phyloP scores from a whole-genome alignment of 176 grass and related monocot genomes.

The Alopecurus myosuroides region DNA sequence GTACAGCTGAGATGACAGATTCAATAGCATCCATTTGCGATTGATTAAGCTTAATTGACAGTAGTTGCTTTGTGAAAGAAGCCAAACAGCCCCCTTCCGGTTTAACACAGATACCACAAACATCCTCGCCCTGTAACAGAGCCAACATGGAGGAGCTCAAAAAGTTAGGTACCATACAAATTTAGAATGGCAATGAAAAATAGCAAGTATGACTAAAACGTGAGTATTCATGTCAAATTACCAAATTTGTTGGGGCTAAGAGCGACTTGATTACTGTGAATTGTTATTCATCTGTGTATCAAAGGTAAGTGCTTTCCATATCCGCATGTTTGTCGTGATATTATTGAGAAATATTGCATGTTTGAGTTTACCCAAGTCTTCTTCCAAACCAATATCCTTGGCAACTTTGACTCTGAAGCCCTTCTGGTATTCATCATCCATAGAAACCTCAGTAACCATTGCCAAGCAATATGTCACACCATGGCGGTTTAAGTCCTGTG shows the following conservation, averaged over 20 bases:
- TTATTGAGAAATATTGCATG: constrained; percentile 50
- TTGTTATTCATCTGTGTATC: constrained; percentile 33
- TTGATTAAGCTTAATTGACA: constrained; percentile 45
- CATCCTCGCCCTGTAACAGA: constrained; percentile 27
- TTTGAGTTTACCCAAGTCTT: constrained; percentile 25
- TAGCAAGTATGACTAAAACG: not conserved
- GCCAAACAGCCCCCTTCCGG: constrained; percentile 3
- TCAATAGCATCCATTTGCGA: constrained; percentile 50
- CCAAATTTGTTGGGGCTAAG: constrained; percentile 33
- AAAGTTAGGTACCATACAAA: not conserved
- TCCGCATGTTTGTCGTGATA: constrained; percentile 43
- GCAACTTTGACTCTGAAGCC: constrained; percentile 45
- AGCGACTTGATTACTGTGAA: constrained; percentile 50
- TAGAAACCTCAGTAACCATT: constrained; percentile 48
- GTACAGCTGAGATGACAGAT: constrained; percentile 41
- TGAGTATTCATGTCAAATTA: constrained; percentile 10
- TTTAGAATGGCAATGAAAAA: not conserved
- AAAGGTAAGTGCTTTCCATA: constrained; percentile 48
- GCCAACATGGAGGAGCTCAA: not conserved
- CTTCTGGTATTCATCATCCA: constrained; percentile 38
- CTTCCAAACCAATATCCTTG: not conserved
- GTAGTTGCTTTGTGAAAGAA: constrained; percentile 21
- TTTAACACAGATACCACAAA: not conserved
- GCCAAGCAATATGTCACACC: constrained; percentile 42
- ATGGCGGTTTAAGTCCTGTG: constrained; percentile 39